Percentiles rank a stretch among this genome's conserved stretches.
These are phyloP conservation scores for Toxoplasma gondii DNA, from an alignment of 169 alveolate genomes.

Conservation along the genomic window DNA sequence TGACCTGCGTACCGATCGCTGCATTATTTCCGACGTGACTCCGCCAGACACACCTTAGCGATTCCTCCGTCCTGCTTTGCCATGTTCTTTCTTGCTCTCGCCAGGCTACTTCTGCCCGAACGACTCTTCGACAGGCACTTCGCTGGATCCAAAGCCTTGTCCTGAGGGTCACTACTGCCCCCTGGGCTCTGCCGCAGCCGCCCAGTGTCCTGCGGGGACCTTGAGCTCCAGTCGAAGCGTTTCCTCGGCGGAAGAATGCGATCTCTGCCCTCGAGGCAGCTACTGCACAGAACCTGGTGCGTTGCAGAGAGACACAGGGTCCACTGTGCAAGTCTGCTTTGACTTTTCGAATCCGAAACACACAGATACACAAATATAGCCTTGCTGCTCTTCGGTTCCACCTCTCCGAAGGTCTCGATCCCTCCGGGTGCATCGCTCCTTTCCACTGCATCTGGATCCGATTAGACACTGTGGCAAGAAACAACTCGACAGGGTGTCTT, in stretches of 20 bases:
- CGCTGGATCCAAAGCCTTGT: not conserved
- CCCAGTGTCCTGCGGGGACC: constrained; percentile 27
- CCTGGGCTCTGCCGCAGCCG: not conserved
- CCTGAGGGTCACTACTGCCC: constrained; percentile 9
- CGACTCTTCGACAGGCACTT: not conserved
- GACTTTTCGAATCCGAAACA: not conserved
- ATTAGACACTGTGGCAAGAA: too few species aligned
- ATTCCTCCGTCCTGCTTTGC: too few species aligned
- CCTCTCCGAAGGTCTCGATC: not conserved
- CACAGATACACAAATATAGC: not conserved
- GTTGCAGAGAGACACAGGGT: not conserved
- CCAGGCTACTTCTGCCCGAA: constrained; percentile 9
- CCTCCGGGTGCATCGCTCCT: too few species aligned
- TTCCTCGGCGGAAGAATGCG: not conserved
- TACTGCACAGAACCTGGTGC: constrained; percentile 7
- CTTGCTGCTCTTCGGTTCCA: not conserved
- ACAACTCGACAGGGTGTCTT: too few species aligned
- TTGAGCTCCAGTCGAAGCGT: not conserved
- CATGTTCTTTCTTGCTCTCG: not conserved
- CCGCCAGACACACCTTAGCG: too few species aligned
- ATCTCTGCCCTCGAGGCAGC: constrained; percentile 1
- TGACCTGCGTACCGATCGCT: too few species aligned
- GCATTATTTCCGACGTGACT: too few species aligned
- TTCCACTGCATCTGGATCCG: too few species aligned
- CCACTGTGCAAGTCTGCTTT: not conserved